phyloP scores from a whole-genome alignment of 1,139 yeast species.

The Geotrichum restrictum region DNA sequence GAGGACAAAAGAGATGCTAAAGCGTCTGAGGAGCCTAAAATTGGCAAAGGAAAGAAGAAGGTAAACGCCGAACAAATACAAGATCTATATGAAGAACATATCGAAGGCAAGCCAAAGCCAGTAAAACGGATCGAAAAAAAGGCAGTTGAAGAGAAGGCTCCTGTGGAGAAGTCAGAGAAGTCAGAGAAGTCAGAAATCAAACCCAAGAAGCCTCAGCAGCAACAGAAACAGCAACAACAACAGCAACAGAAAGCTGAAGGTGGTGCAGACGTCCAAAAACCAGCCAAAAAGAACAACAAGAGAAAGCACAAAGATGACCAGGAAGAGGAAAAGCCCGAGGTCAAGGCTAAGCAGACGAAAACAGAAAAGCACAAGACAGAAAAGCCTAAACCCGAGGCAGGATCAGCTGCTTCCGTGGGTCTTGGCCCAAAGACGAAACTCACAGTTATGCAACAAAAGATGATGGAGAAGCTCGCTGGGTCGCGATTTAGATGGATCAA shows the following conservation, averaged over 20 bases:
- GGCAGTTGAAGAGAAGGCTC: background rate
- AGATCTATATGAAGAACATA: conserved; percentile 14
- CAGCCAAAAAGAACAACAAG: conserved; percentile 13
- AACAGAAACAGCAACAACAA: background rate
- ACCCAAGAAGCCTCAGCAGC: too few relatives aligned
- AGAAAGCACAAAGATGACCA: conserved; percentile 26
- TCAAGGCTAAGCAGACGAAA: conserved; percentile 2
- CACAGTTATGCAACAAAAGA: conserved; percentile 89
- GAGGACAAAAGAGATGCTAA: conserved; percentile 23
- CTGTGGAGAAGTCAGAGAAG: conserved; percentile 4
- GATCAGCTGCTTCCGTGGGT: conserved; percentile 22
- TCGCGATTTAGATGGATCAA: conserved; percentile 97
- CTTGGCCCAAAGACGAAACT: conserved; percentile 43
- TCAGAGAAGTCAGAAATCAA: conserved; percentile 23
- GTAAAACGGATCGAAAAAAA: conserved; percentile 38
- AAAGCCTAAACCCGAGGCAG: conserved; percentile 18
- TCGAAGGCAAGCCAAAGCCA: conserved; percentile 26
- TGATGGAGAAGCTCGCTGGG: conserved; percentile 92
- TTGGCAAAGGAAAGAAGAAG: conserved; percentile 18
- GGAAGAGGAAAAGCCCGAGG: conserved; percentile 1
- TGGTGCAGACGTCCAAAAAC: background rate
- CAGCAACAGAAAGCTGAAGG: conserved; percentile 24
- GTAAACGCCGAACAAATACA: conserved; percentile 22
- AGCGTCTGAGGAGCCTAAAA: conserved; percentile 19
- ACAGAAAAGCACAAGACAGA: conserved; percentile 5